Evolutionary conservation across 176 grass and related monocot species (phyloP).

Genomic region (Pharus latifolius): DNA sequence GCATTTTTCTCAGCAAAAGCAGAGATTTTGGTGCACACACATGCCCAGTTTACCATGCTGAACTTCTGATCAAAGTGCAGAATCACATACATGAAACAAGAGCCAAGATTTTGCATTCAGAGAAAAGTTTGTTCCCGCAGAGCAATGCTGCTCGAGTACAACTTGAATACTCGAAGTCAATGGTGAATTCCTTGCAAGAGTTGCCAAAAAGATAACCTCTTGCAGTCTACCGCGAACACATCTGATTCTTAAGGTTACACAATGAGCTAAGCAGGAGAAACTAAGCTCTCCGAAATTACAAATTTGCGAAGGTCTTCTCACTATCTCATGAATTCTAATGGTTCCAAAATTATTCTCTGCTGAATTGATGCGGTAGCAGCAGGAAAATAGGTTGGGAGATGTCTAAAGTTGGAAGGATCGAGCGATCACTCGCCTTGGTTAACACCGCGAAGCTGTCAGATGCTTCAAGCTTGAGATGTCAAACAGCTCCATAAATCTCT

Average conservation of each 20-base stretch:
- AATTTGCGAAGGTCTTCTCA: constrained; percentile 19
- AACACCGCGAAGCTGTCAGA: constrained; percentile 27
- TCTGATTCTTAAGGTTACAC: constrained; percentile 24
- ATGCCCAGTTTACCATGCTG: not conserved
- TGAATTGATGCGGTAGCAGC: constrained; percentile 10
- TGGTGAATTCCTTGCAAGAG: constrained; percentile 37
- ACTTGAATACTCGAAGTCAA: constrained; percentile 41
- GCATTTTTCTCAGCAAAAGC: not conserved
- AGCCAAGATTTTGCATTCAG: constrained; percentile 2
- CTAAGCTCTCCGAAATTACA: constrained; percentile 31
- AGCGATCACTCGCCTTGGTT: constrained; percentile 10
- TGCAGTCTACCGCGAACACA: constrained; percentile 23
- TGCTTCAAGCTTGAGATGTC: constrained; percentile 59
- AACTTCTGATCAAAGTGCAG: not conserved
- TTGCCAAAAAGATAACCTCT: constrained; percentile 31
- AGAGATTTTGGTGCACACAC: not conserved
- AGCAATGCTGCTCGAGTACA: constrained; percentile 32
- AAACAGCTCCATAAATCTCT: constrained; percentile 73
- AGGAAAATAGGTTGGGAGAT: constrained; percentile 16
- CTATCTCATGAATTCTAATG: constrained; percentile 23
- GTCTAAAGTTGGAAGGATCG: not conserved
- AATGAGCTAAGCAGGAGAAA: constrained; percentile 30
- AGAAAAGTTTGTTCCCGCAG: constrained; percentile 14
- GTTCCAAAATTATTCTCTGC: constrained; percentile 47
- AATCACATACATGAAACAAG: not conserved